Base-by-base conservation (phyloP, 345 rosid species). In the Microcos paniculata region DNA sequence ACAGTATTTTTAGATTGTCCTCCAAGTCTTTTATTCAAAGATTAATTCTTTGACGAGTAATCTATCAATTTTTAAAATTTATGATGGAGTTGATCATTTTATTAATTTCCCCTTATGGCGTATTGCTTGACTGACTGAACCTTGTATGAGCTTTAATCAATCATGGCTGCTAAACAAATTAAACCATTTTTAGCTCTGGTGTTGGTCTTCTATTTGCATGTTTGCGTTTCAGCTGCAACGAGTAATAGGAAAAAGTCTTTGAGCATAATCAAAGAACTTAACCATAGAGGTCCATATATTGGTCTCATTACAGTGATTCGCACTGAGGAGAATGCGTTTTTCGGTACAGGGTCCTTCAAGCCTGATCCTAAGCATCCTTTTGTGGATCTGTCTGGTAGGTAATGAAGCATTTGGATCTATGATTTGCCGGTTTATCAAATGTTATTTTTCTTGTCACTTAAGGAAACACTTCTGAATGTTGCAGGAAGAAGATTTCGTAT, bases 331-430 rank as follows among this genome's bases (percentile, higher is more conserved):
- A 33, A 71, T 28, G 88, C 87, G 6, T 80, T 86, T 51, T 81
- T 83, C 0, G 28, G 77, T 31, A 82, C 33, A 16, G 83, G 78
- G 0, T 80, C 83, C 11, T 87, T 85, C 70, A 84, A 26, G 78
- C 82, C 84, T 35, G 62, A 82, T 38, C 67, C 71, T 3, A 70
- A 18, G 0, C 66, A 64, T 67, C 90, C 89, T 3, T 85, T 71
- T 72, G 3, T 89, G 11, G 84, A 87, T 84, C 86, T 89, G 19
- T 84, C 88, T 59, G 90, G 91, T 84, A 62, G 2, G 76, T 53
- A 43, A 45, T 63, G 10, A n/a, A 42, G 10, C 31, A 21, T 38
- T 12, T 14, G 11, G 4, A 51, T 31, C 12, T 46, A 1, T n/a
- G n/a, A 14, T 33, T 4, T 74, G 2, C 4, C 13, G 15, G 67